phyloP scores from a whole-genome alignment of 176 grass and related monocot species.

The Avena atlantica region DNA sequence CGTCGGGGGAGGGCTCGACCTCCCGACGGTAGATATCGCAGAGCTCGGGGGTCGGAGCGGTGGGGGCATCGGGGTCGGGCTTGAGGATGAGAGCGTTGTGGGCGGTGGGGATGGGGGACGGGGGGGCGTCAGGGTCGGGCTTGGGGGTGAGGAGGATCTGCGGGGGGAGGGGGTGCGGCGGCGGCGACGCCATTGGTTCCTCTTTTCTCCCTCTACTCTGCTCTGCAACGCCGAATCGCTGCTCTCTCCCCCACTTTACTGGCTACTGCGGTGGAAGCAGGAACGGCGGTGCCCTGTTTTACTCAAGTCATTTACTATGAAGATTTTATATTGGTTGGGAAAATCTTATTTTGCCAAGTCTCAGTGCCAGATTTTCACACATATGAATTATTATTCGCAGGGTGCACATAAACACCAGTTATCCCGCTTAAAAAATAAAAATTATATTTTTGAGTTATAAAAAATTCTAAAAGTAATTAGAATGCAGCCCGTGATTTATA shows the following conservation, averaged over 20 bases:
- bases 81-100: conserved; percentile 48
- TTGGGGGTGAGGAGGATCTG: conserved; percentile 32
- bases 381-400: no score
- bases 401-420: no score
- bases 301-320: not conserved
- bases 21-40: conserved; percentile 22
- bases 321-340: not conserved
- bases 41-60: conserved; percentile 32
- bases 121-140: conserved; percentile 30
- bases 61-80: conserved; percentile 40
- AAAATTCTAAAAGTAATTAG: no score
- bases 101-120: not conserved
- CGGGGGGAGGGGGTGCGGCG: not conserved
- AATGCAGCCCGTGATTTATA: no score
- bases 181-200: conserved; percentile 28
- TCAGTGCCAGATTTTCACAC: not conserved
- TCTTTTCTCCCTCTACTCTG: not conserved
- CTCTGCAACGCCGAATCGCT: conserved; percentile 12
- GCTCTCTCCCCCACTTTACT: not conserved
- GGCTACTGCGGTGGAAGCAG: not conserved
- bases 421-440: no score
- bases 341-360: no score
- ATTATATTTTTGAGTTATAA: no score
- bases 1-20: conserved; percentile 43
- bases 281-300: not conserved